Percentiles rank a stretch among this genome's conserved stretches.
phyloP scores from a whole-genome alignment of 192 early-diverging fungal species.

The Mycoemilia scoparia region DNA sequence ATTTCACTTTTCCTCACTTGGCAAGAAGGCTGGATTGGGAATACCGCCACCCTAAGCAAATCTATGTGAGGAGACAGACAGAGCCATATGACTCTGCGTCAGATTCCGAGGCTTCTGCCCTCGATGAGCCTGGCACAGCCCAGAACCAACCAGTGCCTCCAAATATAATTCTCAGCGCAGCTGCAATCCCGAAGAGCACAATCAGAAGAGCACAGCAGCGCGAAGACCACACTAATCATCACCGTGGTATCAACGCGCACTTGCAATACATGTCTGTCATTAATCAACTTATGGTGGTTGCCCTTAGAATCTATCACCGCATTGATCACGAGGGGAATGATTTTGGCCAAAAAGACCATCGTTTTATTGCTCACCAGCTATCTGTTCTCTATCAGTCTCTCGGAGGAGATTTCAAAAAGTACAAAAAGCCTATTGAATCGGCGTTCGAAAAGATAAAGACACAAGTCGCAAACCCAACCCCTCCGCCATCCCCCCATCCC shows the following conservation, averaged over 20 bases:
- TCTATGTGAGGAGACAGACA: no score
- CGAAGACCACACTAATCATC: conserved; percentile 21
- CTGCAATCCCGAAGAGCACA: conserved; percentile 26
- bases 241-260: conserved; percentile 28
- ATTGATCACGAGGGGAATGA: conserved; percentile 6
- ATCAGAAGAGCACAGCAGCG: conserved; percentile 14
- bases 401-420: conserved; percentile 31
- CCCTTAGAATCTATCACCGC: conserved; percentile 17
- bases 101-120: no score
- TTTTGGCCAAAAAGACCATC: conserved; percentile 19
- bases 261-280: conserved; percentile 32
- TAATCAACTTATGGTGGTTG: conserved; percentile 21
- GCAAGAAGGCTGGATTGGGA: conserved; percentile 27
- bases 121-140: no score
- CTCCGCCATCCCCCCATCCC: no score
- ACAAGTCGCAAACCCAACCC: no score
- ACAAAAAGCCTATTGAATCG: conserved; percentile 20
- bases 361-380: conserved; percentile 21
- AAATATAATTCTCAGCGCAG: conserved; percentile 19
- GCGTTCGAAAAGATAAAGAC: conserved; percentile 22
- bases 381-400: conserved; percentile 28
- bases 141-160: conserved; percentile 24
- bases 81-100: no score
- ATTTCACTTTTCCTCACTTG: conserved; percentile 23
- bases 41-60: conserved; percentile 19